Percentiles rank a stretch among this genome's conserved stretches.
phyloP scores from a whole-genome alignment of 2,329 filamentous ascomycete genomes.

The Ascochyta clinopodiicola region DNA sequence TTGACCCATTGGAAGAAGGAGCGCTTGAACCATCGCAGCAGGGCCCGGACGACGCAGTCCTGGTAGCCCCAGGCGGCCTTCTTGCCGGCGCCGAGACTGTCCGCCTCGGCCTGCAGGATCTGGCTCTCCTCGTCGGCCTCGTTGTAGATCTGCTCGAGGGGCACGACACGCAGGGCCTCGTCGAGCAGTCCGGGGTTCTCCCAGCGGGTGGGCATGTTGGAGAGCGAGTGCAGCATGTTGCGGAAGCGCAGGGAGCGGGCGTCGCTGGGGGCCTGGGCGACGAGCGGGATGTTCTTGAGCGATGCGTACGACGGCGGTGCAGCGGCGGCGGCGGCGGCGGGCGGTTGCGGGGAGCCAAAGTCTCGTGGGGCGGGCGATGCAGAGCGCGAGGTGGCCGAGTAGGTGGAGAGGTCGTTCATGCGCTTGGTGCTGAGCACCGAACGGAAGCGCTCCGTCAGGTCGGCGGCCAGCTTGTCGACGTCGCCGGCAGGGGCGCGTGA shows the following conservation, averaged over 20 bases:
- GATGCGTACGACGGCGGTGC: constrained; percentile 66
- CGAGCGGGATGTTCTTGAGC: constrained; percentile 68
- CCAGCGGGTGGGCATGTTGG: constrained; percentile 88
- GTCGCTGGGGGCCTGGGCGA: constrained; percentile 74
- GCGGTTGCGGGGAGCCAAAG: constrained; percentile 49
- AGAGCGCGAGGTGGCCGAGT: constrained; percentile 64
- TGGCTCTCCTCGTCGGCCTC: constrained; percentile 95
- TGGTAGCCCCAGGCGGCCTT: constrained; percentile 96
- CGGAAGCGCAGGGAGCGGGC: constrained; percentile 57
- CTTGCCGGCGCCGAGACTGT: constrained; percentile 80
- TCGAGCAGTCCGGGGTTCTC: constrained; percentile 95
- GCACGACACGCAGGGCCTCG: constrained; percentile 85
- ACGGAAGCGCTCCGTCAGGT: constrained; percentile 84
- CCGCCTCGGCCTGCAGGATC: constrained; percentile 84
- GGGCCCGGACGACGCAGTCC: constrained; percentile 89
- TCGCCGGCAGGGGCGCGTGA: constrained; percentile 38
- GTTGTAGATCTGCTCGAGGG: constrained; percentile 87
- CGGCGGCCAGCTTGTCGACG: constrained; percentile 64
- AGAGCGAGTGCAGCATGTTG: constrained; percentile 83
- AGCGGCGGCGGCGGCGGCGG: constrained; percentile 32
- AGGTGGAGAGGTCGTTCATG: constrained; percentile 76
- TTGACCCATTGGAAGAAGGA: constrained; percentile 97
- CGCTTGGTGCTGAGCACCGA: constrained; percentile 84
- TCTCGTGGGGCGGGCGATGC: constrained; percentile 64
- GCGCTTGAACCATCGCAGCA: constrained; percentile 94